phyloP scores from a whole-genome alignment of 140 eudicot species.

The Flaveria floridana region DNA sequence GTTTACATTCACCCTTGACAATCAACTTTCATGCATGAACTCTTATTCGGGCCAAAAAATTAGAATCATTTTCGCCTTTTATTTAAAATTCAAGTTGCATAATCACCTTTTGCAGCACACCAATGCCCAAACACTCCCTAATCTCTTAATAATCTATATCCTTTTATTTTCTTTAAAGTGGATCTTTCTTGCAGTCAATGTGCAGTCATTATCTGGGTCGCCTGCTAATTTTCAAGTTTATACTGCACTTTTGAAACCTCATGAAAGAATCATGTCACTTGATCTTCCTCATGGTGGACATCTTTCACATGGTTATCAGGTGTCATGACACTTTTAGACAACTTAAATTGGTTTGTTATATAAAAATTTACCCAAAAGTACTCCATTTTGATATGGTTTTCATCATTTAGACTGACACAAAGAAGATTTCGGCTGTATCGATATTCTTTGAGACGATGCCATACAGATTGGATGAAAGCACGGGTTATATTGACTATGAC shows the following conservation, averaged over 20 bases:
- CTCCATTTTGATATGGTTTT: not conserved
- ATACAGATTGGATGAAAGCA: constrained; percentile 92
- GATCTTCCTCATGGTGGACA: constrained; percentile 99
- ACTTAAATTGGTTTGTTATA: not conserved
- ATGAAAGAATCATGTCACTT: constrained; percentile 98
- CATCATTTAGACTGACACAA: constrained; percentile 82
- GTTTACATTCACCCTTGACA: not conserved
- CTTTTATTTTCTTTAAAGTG: not conserved
- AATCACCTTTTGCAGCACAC: not conserved
- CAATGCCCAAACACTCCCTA: not conserved
- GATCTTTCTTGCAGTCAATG: constrained; percentile 64
- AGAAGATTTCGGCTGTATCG: constrained; percentile 94
- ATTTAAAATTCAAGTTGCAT: not conserved
- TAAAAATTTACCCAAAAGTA: not conserved
- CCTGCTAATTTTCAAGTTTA: constrained; percentile 93
- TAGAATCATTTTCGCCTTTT: not conserved
- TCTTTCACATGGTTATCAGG: constrained; percentile 99
- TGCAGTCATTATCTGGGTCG: constrained; percentile 96
- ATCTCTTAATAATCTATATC: not conserved
- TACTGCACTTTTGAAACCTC: constrained; percentile 90
- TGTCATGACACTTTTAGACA: not conserved
- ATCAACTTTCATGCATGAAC: constrained; percentile 4
- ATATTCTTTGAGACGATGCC: constrained; percentile 99
- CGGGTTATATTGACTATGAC: constrained; percentile 89
- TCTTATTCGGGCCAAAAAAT: not conserved